A percentile compares a stretch with the other conserved stretches of the same genome.
These are phyloP conservation scores for Vanrija sp. DNA, from an alignment of 1,284 basidiomycete genomes.

Conservation along the genomic window DNA sequence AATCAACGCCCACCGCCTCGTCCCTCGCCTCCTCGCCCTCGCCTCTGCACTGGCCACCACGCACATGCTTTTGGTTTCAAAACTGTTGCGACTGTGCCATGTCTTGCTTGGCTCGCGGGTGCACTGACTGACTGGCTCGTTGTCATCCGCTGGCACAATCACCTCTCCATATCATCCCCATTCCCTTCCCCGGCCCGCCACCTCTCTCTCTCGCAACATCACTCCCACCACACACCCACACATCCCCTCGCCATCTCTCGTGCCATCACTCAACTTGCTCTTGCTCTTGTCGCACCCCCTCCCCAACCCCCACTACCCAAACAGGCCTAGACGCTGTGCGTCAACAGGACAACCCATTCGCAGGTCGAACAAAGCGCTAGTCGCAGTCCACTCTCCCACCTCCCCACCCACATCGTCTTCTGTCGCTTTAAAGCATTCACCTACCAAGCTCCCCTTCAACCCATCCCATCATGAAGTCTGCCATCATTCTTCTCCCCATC, in stretches of 20 bases:
- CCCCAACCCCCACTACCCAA: neutral
- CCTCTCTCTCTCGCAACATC: too few relatives aligned
- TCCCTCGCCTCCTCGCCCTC: too few relatives aligned
- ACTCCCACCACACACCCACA: too few relatives aligned
- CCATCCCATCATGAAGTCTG: slow-evolving; percentile 1
- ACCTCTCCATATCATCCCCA: too few relatives aligned
- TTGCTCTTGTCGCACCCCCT: neutral
- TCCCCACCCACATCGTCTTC: neutral
- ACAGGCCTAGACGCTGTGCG: slow-evolving; percentile 1
- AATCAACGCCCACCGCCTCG: too few relatives aligned
- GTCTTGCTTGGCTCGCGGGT: neutral
- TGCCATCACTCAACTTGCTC: too few relatives aligned
- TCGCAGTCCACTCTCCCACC: slow-evolving; percentile 1
- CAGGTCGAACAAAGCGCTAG: slow-evolving; percentile 18
- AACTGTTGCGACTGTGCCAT: neutral
- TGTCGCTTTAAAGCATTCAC: neutral
- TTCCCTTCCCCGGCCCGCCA: too few relatives aligned
- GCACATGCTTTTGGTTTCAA: too few relatives aligned
- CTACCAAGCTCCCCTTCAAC: neutral
- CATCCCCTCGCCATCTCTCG: too few relatives aligned
- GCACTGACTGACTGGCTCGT: too few relatives aligned
- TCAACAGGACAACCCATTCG: slow-evolving; percentile 6
- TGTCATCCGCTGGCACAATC: too few relatives aligned
- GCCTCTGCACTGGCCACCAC: too few relatives aligned
- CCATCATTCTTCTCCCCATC: slow-evolving; percentile 1